Evolutionary conservation across 2,329 filamentous ascomycete genomes (phyloP).

Genomic region (Penicillium fuscoglaucum): DNA sequence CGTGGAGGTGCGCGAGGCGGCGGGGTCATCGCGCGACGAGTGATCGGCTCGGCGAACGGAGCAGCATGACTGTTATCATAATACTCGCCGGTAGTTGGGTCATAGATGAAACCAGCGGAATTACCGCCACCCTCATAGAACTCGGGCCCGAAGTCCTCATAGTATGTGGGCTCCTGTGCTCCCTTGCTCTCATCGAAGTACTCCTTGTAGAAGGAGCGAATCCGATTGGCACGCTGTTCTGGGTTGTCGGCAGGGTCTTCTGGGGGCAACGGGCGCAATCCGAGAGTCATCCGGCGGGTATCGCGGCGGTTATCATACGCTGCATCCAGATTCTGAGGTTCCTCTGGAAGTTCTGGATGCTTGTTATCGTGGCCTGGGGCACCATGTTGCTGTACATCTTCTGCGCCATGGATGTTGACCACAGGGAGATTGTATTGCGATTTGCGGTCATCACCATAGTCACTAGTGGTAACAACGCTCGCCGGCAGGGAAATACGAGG

Average conservation of each 20-base stretch:
- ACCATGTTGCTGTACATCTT: constrained; percentile 23
- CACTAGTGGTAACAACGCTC: constrained; percentile 54
- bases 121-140: constrained; percentile 61
- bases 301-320: constrained; percentile 38
- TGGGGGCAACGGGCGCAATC: constrained; percentile 80
- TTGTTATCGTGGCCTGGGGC: constrained; percentile 15
- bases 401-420: constrained; percentile 31
- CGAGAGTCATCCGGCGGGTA: constrained; percentile 57
- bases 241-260: constrained; percentile 86
- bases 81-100: constrained; percentile 44
- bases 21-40: constrained; percentile 91
- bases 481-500: constrained; percentile 44
- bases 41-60: constrained; percentile 80
- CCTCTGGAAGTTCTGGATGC: constrained; percentile 27
- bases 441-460: constrained; percentile 58
- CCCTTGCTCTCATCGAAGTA: constrained; percentile 87
- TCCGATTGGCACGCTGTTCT: constrained; percentile 90
- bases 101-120: constrained; percentile 55
- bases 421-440: constrained; percentile 47
- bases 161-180: constrained; percentile 56
- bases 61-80: constrained; percentile 33
- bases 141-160: constrained; percentile 72
- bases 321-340: constrained; percentile 25
- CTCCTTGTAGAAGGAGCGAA: constrained; percentile 98
- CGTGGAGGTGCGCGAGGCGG: constrained; percentile 70